Conservation (phyloP, 176 grass and related monocot genomes). For the Olyra latifolia region DNA sequence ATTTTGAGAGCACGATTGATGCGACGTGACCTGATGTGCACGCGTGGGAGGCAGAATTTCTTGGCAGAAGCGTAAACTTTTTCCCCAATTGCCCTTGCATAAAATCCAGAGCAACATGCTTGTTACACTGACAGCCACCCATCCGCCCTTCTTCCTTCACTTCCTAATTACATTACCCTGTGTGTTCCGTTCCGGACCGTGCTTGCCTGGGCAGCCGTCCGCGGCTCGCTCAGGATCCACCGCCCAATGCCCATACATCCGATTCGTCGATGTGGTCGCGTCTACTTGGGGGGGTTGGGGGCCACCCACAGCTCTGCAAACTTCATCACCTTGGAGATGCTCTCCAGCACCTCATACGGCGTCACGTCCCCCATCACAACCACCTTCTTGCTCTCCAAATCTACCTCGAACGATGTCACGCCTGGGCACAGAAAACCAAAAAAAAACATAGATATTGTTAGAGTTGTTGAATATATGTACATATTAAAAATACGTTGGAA, state of each 20-base stretch:
- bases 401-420: conserved; percentile 78
- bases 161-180: neutral
- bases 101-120: conserved; percentile 19
- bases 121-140: neutral
- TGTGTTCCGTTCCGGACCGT: neutral
- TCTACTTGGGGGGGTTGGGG: conserved; percentile 1
- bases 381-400: conserved; percentile 96
- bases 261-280: too few species aligned
- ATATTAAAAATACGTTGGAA: too few species aligned
- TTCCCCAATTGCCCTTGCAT: neutral
- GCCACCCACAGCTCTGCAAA: conserved; percentile 71
- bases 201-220: neutral
- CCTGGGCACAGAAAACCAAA: conserved; percentile 32
- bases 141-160: neutral
- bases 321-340: conserved; percentile 90
- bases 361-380: conserved; percentile 89
- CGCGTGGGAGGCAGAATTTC: too few species aligned
- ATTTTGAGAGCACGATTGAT: neutral
- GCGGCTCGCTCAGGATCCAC: neutral
- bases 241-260: neutral
- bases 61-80: neutral
- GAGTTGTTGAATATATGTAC: too few species aligned
- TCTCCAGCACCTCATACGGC: conserved; percentile 81
- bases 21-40: neutral
- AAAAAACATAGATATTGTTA: too few species aligned